Evolutionary conservation across 2,329 filamentous ascomycete genomes (phyloP).

Genomic region (Colletotrichum sidae): DNA sequence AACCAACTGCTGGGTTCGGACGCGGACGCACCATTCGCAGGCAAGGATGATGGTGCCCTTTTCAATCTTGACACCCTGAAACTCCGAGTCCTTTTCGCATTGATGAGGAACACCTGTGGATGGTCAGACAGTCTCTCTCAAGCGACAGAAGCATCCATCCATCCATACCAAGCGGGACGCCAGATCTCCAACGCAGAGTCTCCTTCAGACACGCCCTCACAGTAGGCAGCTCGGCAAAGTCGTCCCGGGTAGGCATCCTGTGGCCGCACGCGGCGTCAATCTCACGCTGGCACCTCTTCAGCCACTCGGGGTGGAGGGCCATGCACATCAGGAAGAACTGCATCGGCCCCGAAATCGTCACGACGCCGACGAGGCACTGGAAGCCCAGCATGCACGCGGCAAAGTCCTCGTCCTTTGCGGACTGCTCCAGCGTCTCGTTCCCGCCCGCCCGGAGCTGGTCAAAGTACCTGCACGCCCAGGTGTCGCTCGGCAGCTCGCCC

Average conservation of each 20-base stretch:
- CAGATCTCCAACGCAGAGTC: constrained; percentile 68
- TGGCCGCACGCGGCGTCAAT: constrained; percentile 67
- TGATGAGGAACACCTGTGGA: constrained; percentile 59
- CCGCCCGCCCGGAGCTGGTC: constrained; percentile 54
- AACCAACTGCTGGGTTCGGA: not conserved
- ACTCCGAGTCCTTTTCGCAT: constrained; percentile 59
- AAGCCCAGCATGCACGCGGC: constrained; percentile 64
- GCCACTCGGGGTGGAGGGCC: constrained; percentile 64
- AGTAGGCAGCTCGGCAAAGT: constrained; percentile 63
- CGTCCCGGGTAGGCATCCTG: constrained; percentile 61
- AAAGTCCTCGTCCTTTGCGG: constrained; percentile 56
- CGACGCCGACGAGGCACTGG: constrained; percentile 62
- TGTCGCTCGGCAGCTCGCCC: constrained; percentile 56
- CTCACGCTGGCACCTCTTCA: constrained; percentile 65
- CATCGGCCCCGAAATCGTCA: constrained; percentile 61
- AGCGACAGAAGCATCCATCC: not conserved
- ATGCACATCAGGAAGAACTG: constrained; percentile 66
- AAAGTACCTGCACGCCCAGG: constrained; percentile 62
- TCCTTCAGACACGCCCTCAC: constrained; percentile 69
- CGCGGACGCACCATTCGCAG: constrained; percentile 58
- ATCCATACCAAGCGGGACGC: constrained; percentile 60
- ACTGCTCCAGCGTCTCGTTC: constrained; percentile 54
- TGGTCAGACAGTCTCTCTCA: not conserved
- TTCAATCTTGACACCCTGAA: constrained; percentile 58
- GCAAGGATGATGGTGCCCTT: constrained; percentile 62